Conservation (phyloP, 139 green algal genomes). For the Chlamydomonas schloesseri region DNA sequence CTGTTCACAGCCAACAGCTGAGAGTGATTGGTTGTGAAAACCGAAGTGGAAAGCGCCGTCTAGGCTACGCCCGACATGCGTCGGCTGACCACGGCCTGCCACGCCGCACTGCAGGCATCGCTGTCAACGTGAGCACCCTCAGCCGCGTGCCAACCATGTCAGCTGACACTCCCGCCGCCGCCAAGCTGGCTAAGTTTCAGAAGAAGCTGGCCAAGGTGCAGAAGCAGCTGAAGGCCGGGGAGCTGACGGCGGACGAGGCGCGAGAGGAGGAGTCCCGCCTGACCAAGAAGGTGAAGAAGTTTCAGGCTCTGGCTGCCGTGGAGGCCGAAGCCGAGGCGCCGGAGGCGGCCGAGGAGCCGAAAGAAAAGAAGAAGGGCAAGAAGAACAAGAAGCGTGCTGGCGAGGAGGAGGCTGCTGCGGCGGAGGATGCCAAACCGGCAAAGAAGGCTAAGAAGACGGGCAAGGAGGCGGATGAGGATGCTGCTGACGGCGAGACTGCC, state of each 20-base stretch:
- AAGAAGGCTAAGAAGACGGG: neutral
- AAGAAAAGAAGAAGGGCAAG: neutral
- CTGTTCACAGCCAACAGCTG: too few relatives aligned
- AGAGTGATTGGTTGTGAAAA: too few relatives aligned
- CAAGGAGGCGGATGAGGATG: neutral
- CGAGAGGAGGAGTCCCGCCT: conserved; percentile 14
- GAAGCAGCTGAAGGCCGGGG: conserved; percentile 38
- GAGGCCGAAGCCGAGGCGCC: neutral
- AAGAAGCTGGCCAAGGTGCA: conserved; percentile 49
- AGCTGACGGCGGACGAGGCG: neutral
- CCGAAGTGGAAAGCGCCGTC: too few relatives aligned
- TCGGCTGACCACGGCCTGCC: too few relatives aligned
- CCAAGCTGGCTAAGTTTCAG: conserved; percentile 27
- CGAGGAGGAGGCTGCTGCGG: too few relatives aligned
- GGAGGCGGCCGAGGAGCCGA: too few relatives aligned
- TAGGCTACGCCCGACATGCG: too few relatives aligned
- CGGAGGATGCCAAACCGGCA: neutral
- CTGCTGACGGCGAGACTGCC: neutral
- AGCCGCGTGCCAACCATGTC: neutral
- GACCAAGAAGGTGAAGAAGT: conserved; percentile 50
- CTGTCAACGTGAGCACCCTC: too few relatives aligned
- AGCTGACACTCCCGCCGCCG: neutral
- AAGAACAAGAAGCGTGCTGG: neutral
- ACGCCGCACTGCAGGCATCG: too few relatives aligned
- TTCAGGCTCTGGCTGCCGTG: neutral